phyloP scores from a whole-genome alignment of 768 basidiomycete species.

The Suillus luteus region DNA sequence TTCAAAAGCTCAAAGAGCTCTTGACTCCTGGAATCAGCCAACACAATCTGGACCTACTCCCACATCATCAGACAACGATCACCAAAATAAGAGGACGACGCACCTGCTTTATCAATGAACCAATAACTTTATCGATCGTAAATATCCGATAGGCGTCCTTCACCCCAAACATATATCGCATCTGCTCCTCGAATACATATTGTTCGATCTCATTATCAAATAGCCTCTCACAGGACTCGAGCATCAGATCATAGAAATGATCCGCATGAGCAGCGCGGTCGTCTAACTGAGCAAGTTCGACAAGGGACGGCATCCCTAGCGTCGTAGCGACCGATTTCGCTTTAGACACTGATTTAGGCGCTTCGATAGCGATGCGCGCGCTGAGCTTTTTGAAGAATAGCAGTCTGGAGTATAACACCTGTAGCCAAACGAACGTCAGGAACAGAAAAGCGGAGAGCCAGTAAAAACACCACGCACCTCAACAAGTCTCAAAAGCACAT shows the following conservation, averaged over 20 bases:
- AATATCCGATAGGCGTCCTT: conserved; percentile 87
- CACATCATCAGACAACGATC: background rate
- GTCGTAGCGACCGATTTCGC: conserved; percentile 26
- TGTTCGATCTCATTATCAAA: conserved; percentile 94
- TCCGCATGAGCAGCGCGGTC: conserved; percentile 48
- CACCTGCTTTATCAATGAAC: conserved; percentile 87
- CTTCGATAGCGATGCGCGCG: conserved; percentile 42
- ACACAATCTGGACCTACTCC: conserved; percentile 59
- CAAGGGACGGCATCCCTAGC: conserved; percentile 30
- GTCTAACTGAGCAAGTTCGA: conserved; percentile 31
- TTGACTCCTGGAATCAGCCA: conserved; percentile 70
- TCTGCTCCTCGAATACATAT: conserved; percentile 84
- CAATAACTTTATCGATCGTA: conserved; percentile 91
- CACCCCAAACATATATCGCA: conserved; percentile 85
- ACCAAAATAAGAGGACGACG: conserved; percentile 18
- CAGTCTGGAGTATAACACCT: conserved; percentile 86
- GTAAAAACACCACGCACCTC: conserved; percentile 58
- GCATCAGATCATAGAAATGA: conserved; percentile 79
- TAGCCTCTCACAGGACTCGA: conserved; percentile 85
- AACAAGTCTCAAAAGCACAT: conserved; percentile 79
- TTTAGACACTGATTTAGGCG: conserved; percentile 11
- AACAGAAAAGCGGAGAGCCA: background rate
- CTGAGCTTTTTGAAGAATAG: conserved; percentile 76
- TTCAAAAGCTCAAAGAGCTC: conserved; percentile 72
- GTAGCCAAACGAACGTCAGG: conserved; percentile 10